These are phyloP conservation scores for Saccharum officinarum DNA, from an alignment of 176 grass and related monocot genomes.

Conservation along the genomic window DNA sequence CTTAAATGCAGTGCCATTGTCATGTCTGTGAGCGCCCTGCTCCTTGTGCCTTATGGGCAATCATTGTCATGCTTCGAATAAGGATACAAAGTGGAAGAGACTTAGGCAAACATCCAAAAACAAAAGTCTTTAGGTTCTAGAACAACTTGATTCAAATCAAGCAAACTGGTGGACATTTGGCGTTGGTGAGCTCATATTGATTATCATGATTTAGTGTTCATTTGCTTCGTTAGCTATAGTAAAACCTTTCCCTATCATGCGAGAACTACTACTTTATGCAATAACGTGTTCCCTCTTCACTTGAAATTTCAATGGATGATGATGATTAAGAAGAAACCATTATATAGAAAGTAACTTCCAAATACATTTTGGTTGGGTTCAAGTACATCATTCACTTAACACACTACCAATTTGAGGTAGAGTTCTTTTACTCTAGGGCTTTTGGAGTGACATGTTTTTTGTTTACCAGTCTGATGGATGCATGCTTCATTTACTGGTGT, in stretches of 20 bases:
- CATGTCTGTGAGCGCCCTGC: too few species aligned
- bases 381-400: too few species aligned
- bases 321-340: slow-evolving; percentile 31
- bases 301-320: slow-evolving; percentile 32
- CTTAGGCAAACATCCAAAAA: slow-evolving; percentile 49
- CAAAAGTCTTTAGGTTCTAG: not conserved
- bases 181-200: slow-evolving; percentile 1
- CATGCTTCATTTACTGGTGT: too few species aligned
- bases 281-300: slow-evolving; percentile 25
- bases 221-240: not conserved
- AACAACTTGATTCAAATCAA: too few species aligned
- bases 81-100: slow-evolving; percentile 55
- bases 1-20: slow-evolving; percentile 13
- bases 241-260: slow-evolving; percentile 11
- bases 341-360: slow-evolving; percentile 38
- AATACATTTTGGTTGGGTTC: slow-evolving; percentile 18
- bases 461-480: too few species aligned
- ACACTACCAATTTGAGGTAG: too few species aligned
- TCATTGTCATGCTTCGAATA: too few species aligned
- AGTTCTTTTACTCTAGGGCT: too few species aligned
- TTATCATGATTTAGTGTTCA: slow-evolving; percentile 18
- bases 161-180: too few species aligned
- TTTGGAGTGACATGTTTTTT: too few species aligned
- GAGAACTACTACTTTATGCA: slow-evolving; percentile 31
- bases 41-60: too few species aligned